Base-by-base conservation (phyloP, 2,329 filamentous ascomycete genomes). In the Metarhizium album region DNA sequence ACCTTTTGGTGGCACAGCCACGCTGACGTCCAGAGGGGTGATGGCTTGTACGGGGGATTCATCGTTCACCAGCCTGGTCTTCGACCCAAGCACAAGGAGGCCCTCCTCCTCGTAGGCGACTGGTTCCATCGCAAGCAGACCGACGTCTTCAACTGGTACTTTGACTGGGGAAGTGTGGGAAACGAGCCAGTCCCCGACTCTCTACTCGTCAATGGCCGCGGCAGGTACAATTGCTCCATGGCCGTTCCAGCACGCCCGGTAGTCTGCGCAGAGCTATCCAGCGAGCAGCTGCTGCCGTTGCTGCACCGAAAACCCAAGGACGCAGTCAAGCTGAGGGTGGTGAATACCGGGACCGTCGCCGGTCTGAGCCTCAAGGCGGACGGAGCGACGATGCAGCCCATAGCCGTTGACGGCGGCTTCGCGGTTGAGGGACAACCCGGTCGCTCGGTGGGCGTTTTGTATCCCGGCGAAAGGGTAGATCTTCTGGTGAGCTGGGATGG, bases 1-100 rank as follows among this genome's bases (percentile, higher is more conserved):
- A 69, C 74, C 0, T 71, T 71, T 9, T 82, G 76, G 76, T 83
- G 80, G 58, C 81, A 84, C 58, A 77, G 75, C 4, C 80, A 83
- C 58, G 75, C 76, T 53, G 67, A 71, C 4, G 58, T 70, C 0
- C 69, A 72, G 53, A 61, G 67, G 1, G 72, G 67, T 57, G 74
- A 83, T 49, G 82, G 82, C 1, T 64, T 84, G 1, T 69, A 75
- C 24, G 82, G 82, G 0, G 74, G 73, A 0, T 72, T 86, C 14
- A 65, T 83, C 6, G 76, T 84, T 53, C 71, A 82, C 53, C 76
- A 77, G 0, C 78, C 78, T 23, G 46, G 5, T 18, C 24, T 24
- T 7, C n/a, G 45, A 9, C 22, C 42, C 24, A 18, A 16, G 22
- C 48, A 23, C 67, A 68, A 84, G 50, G 33, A 70, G 74, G 38